phyloP scores from a whole-genome alignment of 1,284 basidiomycete genomes.

The Ceratobasidium papillatum region DNA sequence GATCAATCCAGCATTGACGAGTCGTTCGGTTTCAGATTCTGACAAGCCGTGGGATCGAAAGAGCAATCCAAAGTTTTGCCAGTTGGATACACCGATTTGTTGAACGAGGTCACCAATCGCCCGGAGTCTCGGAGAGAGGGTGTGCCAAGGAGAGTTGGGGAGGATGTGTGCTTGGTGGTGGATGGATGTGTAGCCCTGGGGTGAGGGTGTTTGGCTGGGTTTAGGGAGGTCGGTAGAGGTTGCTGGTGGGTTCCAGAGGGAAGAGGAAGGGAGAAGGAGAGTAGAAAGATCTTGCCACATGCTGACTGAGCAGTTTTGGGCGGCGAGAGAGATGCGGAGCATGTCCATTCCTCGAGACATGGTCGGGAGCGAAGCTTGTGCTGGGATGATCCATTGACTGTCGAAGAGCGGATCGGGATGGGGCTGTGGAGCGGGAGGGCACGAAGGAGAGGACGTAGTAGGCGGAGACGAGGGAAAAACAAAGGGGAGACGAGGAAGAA shows the following conservation, averaged over 20 bases:
- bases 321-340: constrained; percentile 7
- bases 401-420: constrained; percentile 9
- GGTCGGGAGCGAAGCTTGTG: constrained; percentile 5
- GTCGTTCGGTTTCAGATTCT: not conserved
- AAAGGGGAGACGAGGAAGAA: not conserved
- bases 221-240: not conserved
- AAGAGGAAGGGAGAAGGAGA: constrained; percentile 6
- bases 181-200: constrained; percentile 1
- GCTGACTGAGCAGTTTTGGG: not conserved
- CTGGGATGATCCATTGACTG: constrained; percentile 2
- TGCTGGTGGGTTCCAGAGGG: not conserved
- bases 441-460: not conserved
- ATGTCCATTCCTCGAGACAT: constrained; percentile 25
- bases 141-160: constrained; percentile 20
- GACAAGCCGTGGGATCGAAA: constrained; percentile 20
- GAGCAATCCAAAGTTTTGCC: constrained; percentile 27
- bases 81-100: constrained; percentile 21
- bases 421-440: not conserved
- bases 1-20: not conserved
- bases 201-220: not conserved
- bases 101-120: constrained; percentile 28
- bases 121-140: not conserved
- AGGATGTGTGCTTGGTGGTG: not conserved
- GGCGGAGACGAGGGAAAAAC: not conserved
- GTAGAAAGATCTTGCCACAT: constrained; percentile 33